Evolutionary conservation across 2,329 filamentous ascomycete genomes (phyloP).

Genomic region (Domatiomyces globalis): DNA sequence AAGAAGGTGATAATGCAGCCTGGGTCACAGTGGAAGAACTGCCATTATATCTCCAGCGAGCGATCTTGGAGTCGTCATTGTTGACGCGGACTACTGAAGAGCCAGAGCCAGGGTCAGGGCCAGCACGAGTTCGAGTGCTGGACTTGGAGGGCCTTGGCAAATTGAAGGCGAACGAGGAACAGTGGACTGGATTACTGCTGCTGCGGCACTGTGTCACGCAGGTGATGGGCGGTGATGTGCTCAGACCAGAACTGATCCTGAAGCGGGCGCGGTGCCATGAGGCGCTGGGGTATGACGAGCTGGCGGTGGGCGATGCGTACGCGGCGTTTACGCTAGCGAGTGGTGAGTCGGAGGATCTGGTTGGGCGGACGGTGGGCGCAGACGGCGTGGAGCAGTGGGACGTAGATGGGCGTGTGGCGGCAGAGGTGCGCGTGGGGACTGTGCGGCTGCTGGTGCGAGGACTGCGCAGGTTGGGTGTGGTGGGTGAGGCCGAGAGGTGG

Average conservation of each 20-base stretch:
- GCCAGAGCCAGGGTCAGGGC: neutral
- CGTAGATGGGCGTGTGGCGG: constrained; percentile 10
- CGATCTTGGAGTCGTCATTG: neutral
- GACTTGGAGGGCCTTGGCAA: neutral
- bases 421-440: constrained; percentile 13
- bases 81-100: neutral
- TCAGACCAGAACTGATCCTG: constrained; percentile 18
- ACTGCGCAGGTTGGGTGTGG: constrained; percentile 13
- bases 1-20: neutral
- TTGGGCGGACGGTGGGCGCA: constrained; percentile 12
- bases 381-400: constrained; percentile 42
- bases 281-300: constrained; percentile 69
- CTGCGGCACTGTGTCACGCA: constrained; percentile 10
- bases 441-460: constrained; percentile 29
- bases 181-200: constrained; percentile 8
- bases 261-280: constrained; percentile 55
- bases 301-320: constrained; percentile 82
- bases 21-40: neutral
- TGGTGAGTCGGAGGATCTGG: constrained; percentile 39
- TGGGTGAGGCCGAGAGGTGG: constrained; percentile 2
- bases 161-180: neutral
- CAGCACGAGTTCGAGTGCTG: neutral
- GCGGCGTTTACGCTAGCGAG: constrained; percentile 58
- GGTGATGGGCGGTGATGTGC: constrained; percentile 3
- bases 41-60: constrained; percentile 2